These are phyloP conservation scores for Mrakia gelida DNA, from an alignment of 768 basidiomycete species.

Conservation along the genomic window DNA sequence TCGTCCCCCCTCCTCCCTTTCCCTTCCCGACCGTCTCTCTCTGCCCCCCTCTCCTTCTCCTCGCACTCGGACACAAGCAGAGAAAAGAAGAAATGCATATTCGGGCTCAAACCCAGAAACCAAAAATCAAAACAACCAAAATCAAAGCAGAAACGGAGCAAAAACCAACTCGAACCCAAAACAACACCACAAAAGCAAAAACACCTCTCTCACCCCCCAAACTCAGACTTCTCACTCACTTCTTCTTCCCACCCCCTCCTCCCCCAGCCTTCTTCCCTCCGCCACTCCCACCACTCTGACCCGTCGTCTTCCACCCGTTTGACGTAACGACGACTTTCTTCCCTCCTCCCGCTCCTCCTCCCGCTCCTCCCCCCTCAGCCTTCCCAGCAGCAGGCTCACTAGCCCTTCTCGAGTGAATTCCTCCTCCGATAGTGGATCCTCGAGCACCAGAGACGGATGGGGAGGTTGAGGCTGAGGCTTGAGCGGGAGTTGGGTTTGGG, in stretches of 20 bases:
- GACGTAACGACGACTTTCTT: background rate
- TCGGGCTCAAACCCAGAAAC: no score
- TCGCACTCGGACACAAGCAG: no score
- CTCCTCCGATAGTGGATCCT: background rate
- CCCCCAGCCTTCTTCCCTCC: background rate
- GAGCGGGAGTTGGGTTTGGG: background rate
- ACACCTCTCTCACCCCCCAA: no score
- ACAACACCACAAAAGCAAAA: no score
- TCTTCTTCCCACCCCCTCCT: background rate
- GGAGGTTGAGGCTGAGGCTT: background rate
- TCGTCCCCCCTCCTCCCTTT: no score
- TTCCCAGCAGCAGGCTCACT: background rate
- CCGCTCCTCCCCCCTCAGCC: background rate
- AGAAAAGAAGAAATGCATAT: no score
- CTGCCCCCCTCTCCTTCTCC: no score
- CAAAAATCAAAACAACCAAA: no score
- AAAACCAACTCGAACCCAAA: no score
- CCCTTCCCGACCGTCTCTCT: no score
- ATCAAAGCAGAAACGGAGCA: no score
- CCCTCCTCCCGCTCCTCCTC: background rate
- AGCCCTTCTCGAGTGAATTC: background rate
- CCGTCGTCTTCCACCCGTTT: slow-evolving; percentile 11
- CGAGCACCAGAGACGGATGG: background rate
- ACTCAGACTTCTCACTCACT: background rate
- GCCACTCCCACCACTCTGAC: background rate